Evolutionary conservation across 805 yeast species (phyloP), one percentile per base, ranked within the genome.

Genomic region (Starmera caribaea): DNA sequence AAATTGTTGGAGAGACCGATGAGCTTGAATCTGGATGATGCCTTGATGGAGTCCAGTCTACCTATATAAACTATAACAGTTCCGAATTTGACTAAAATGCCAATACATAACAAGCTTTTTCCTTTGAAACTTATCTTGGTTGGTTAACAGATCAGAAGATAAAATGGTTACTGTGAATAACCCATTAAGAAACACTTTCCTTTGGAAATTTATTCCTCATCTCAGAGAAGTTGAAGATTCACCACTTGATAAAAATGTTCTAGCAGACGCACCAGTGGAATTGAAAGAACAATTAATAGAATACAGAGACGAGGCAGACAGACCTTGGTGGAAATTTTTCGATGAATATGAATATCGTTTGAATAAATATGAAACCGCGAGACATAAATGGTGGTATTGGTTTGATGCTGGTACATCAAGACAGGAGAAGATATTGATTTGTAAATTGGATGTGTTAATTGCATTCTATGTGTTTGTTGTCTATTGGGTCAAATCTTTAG

Each of bases 401-500:
- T 75, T 68, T 45, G 66, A 67, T 37, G 68, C 66, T 16, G 64
- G 60, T 37, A 73, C 70, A 31, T 61, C 81, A 1, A 57, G 64
- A 43, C 71, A 58, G 1, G 65, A 60, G 36, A 66, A 66, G 40
- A 58, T 59, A 37, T 54, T 73, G 36, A 46, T 73, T 21, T 39
- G 62, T 38, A 76, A 76, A 48, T 51, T 76, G 21, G 82, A 76
- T 47, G 46, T 73, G 14, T 53, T 74, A 34, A 53, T 79, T 37
- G 63, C 76, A 7, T 63, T 68, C 37, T 74, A 74, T 45, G 66
- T 80, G 1, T 72, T 76, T 55, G 55, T 76, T 42, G 76, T 76
- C 3, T 79, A 79, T 55, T 80, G 82, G 82, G 73, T 78, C 41
- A 79, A 79, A 51, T 71, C 71, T 45, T 57, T 80, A 41, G 86